Percentiles rank a stretch among this genome's conserved stretches.
Conservation (phyloP, 495 filamentous ascomycete species). For the Tricharina praecox region DNA sequence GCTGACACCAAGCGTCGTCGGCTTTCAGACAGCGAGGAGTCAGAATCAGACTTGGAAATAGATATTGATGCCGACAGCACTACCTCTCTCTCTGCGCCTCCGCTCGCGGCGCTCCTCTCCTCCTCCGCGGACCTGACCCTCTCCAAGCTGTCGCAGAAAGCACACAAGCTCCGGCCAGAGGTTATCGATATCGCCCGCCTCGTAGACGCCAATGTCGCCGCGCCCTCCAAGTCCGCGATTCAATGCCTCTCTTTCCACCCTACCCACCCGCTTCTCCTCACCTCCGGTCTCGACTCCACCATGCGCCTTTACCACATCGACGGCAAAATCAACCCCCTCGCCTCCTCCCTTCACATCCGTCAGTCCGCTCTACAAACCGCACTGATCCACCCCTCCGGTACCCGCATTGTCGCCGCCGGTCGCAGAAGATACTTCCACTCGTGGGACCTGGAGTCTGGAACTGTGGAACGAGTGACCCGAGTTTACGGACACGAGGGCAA, state of each 20-base stretch:
- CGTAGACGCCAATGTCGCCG: slow-evolving; percentile 42
- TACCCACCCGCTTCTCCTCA: slow-evolving; percentile 67
- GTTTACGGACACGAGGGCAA: slow-evolving; percentile 60
- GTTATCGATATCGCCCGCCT: slow-evolving; percentile 66
- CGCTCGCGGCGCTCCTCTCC: slow-evolving; percentile 64
- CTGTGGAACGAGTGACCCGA: slow-evolving; percentile 56
- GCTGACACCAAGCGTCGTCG: slow-evolving; percentile 34
- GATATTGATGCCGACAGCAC: slow-evolving; percentile 46
- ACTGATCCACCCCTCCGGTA: slow-evolving; percentile 44
- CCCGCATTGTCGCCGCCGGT: slow-evolving; percentile 67
- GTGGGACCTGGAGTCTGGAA: slow-evolving; percentile 72
- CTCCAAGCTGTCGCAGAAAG: slow-evolving; percentile 7
- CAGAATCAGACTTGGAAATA: slow-evolving; percentile 30
- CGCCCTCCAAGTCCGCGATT: slow-evolving; percentile 41
- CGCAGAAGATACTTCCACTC: slow-evolving; percentile 82
- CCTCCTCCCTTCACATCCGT: slow-evolving; percentile 76
- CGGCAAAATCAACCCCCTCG: slow-evolving; percentile 62
- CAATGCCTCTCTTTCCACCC: slow-evolving; percentile 82
- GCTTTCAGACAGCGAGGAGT: slow-evolving; percentile 34
- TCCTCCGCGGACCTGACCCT: slow-evolving; percentile 32
- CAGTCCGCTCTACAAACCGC: slow-evolving; percentile 65
- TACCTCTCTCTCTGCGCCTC: slow-evolving; percentile 46
- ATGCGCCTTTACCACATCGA: slow-evolving; percentile 78
- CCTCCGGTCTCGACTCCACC: slow-evolving; percentile 66
- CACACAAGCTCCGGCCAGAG: slow-evolving; percentile 56